Evolutionary conservation across 441 rosid species (phyloP).

Genomic region (Erysimum pusillum): DNA sequence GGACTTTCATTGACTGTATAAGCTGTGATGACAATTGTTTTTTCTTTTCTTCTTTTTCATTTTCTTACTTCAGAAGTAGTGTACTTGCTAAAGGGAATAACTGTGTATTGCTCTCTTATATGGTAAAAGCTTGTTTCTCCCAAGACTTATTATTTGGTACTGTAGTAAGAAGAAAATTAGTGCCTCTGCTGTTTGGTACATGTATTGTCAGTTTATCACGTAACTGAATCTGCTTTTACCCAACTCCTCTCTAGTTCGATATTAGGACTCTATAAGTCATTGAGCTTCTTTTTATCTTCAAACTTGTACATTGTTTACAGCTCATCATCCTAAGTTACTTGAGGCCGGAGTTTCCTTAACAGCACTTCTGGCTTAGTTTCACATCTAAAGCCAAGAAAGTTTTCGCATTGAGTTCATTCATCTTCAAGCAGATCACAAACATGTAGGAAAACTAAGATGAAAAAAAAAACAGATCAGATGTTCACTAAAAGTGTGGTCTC

Average conservation of each 20-base stretch:
- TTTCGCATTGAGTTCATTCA: slow-evolving; percentile 66
- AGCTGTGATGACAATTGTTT: slow-evolving; percentile 1
- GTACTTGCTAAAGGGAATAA: slow-evolving; percentile 21
- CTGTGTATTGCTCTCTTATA: slow-evolving; percentile 33
- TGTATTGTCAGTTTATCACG: slow-evolving; percentile 1
- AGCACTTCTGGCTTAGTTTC: slow-evolving; percentile 78
- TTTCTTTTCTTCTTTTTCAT: not conserved
- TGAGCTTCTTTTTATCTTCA: not conserved
- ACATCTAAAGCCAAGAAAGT: slow-evolving; percentile 80
- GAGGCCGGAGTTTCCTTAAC: slow-evolving; percentile 63
- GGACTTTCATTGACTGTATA: slow-evolving; percentile 22
- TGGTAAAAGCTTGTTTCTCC: slow-evolving; percentile 27
- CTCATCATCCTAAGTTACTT: not conserved
- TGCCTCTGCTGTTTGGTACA: slow-evolving; percentile 5
- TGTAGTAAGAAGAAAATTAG: not conserved
- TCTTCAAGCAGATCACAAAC: slow-evolving; percentile 86
- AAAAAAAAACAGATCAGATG: not conserved
- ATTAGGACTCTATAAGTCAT: slow-evolving; percentile 1
- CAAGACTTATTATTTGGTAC: not conserved
- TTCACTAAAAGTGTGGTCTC: not conserved
- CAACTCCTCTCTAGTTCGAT: slow-evolving; percentile 1
- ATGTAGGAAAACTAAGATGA: no score
- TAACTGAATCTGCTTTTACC: not conserved
- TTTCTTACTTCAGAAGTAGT: slow-evolving; percentile 14
- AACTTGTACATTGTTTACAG: not conserved